Percentiles rank a stretch among this genome's conserved stretches.
Conservation (phyloP, 139 green algal species). For the Auxenochlorella pyrenoidosa region DNA sequence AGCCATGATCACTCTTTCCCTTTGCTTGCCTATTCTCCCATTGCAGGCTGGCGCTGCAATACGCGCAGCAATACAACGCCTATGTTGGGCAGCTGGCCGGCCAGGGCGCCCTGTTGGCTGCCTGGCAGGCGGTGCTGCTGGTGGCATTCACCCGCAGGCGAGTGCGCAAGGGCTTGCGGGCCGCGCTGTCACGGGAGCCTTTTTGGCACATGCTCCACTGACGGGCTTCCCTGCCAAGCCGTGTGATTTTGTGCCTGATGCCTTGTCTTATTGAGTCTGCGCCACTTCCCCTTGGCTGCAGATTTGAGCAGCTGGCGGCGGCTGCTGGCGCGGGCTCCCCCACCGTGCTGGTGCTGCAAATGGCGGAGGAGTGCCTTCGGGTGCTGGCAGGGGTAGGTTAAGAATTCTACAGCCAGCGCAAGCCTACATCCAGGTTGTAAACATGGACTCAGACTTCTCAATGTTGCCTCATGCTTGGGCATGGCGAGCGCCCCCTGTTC, state of each 20-base stretch:
- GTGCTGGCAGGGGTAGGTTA: constrained; percentile 2
- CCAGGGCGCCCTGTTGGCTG: constrained; percentile 55
- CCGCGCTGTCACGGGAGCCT: not conserved
- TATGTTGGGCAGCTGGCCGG: constrained; percentile 50
- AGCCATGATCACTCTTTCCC: too few species aligned
- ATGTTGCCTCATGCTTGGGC: too few species aligned
- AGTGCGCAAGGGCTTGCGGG: not conserved
- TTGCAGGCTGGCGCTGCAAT: constrained; percentile 47
- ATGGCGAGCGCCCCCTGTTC: too few species aligned
- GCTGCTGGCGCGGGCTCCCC: constrained; percentile 9
- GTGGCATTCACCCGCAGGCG: constrained; percentile 33
- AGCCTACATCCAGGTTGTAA: too few species aligned
- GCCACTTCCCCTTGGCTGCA: not conserved
- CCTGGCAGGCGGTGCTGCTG: constrained; percentile 54
- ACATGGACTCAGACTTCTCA: too few species aligned
- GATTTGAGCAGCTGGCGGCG: constrained; percentile 34
- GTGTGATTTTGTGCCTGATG: too few species aligned
- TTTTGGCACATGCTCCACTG: too few species aligned
- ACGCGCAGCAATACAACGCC: constrained; percentile 69
- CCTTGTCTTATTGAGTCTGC: too few species aligned
- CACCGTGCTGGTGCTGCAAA: constrained; percentile 3
- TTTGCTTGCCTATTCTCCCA: not conserved
- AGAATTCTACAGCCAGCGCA: too few species aligned
- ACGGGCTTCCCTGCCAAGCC: too few species aligned
- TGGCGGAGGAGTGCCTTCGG: constrained; percentile 13